Percentiles rank a stretch among this genome's conserved stretches.
Evolutionary conservation across 2,329 filamentous ascomycete genomes (phyloP).

Genomic region (Teratosphaeria epicoccoides): DNA sequence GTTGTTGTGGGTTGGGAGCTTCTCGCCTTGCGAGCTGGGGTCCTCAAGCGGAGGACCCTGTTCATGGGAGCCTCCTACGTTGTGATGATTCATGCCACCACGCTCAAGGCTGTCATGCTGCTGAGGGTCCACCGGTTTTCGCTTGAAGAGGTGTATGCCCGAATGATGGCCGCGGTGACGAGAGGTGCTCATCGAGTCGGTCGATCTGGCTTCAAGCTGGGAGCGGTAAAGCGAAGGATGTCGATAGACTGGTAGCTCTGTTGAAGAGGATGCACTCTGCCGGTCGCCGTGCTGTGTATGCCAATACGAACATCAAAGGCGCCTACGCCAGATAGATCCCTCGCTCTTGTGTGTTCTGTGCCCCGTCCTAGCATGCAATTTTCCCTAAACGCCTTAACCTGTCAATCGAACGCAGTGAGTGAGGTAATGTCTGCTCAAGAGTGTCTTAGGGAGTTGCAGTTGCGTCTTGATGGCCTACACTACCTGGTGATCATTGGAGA

Average conservation of each 20-base stretch:
- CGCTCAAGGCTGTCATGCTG: background rate
- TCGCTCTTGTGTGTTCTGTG: background rate
- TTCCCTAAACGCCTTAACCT: background rate
- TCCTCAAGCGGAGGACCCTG: background rate
- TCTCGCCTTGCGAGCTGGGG: constrained; percentile 2
- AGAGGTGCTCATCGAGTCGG: background rate
- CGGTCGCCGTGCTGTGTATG: background rate
- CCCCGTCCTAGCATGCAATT: background rate
- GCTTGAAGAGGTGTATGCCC: background rate
- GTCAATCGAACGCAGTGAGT: background rate
- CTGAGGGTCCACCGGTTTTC: background rate
- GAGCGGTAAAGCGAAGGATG: too few species aligned
- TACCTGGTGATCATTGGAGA: background rate
- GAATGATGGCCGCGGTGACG: background rate
- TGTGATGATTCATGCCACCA: background rate
- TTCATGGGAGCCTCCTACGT: too few species aligned
- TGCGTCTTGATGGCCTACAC: background rate
- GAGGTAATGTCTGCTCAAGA: background rate
- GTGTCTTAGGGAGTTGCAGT: background rate
- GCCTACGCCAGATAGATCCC: background rate
- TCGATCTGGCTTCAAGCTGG: background rate
- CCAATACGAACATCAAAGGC: background rate
- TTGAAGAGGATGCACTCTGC: background rate
- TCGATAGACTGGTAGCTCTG: too few species aligned
- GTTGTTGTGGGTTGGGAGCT: constrained; percentile 17